Percentiles rank a stretch among this genome's conserved stretches.
These are phyloP conservation scores for Quercus lobata DNA, from an alignment of 331 rosid genomes.

Conservation along the genomic window DNA sequence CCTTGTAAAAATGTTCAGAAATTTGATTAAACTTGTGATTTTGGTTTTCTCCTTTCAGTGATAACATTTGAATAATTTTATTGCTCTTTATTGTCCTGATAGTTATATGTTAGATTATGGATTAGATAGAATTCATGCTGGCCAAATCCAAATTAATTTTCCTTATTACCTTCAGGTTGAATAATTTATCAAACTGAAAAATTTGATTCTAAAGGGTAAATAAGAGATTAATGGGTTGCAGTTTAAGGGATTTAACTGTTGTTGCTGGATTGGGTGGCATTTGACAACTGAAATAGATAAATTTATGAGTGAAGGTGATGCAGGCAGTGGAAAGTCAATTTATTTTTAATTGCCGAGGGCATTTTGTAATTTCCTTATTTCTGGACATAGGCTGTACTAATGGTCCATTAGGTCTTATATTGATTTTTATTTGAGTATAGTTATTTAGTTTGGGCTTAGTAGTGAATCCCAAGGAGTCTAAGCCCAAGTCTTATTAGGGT, in stretches of 20 bases:
- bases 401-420: too few relatives aligned
- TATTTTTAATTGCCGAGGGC: too few relatives aligned
- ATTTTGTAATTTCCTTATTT: too few relatives aligned
- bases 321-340: too few relatives aligned
- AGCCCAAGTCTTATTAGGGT: too few relatives aligned
- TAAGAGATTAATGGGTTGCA: background rate
- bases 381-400: too few relatives aligned
- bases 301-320: background rate
- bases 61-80: background rate
- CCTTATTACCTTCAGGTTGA: background rate
- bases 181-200: background rate
- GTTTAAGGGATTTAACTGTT: background rate
- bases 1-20: background rate
- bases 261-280: background rate
- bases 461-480: too few relatives aligned
- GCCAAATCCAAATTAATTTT: background rate
- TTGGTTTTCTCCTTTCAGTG: background rate
- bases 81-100: background rate
- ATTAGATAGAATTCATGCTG: background rate
- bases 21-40: background rate
- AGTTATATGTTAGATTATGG: background rate
- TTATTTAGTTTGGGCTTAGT: too few relatives aligned
- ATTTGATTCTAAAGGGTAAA: background rate
- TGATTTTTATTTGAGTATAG: too few relatives aligned
- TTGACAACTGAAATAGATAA: background rate